A percentile compares a stretch with the other conserved stretches of the same genome.
phyloP scores from a whole-genome alignment of 148 eudicot species.

The Cornus kousa region DNA sequence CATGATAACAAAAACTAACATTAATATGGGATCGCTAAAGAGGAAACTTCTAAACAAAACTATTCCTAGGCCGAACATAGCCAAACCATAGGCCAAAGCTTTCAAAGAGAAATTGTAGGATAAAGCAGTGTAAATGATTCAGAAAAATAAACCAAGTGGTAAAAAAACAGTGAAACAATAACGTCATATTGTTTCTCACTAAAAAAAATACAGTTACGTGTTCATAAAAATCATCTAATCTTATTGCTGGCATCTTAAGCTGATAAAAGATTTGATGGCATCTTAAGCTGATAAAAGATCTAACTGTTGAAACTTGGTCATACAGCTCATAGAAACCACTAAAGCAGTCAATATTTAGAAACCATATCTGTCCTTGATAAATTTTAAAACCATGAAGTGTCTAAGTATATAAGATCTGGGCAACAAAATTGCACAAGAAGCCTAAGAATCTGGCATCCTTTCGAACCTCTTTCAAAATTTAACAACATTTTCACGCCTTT shows the following conservation, averaged over 20 bases:
- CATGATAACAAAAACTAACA: slow-evolving; percentile 10
- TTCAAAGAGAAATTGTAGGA: background rate
- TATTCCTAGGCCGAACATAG: background rate
- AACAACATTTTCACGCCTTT: too few relatives aligned
- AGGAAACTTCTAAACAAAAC: background rate
- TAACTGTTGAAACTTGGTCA: slow-evolving; percentile 3
- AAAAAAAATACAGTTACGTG: too few relatives aligned
- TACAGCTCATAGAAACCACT: too few relatives aligned
- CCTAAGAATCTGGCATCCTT: too few relatives aligned
- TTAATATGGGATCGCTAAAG: background rate
- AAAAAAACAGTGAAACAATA: background rate
- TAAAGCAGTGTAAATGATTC: background rate
- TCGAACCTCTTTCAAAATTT: too few relatives aligned
- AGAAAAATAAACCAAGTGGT: background rate
- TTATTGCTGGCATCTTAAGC: background rate
- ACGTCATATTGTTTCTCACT: slow-evolving; percentile 1
- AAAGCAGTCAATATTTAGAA: background rate
- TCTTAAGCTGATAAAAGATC: background rate
- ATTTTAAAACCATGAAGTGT: too few relatives aligned
- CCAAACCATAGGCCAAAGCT: background rate
- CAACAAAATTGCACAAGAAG: too few relatives aligned
- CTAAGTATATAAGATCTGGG: too few relatives aligned
- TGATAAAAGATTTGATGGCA: background rate
- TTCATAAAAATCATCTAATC: too few relatives aligned
- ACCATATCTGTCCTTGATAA: too few relatives aligned